Base-by-base conservation (phyloP, 768 basidiomycete species). In the Rhizopogon vulgaris region DNA sequence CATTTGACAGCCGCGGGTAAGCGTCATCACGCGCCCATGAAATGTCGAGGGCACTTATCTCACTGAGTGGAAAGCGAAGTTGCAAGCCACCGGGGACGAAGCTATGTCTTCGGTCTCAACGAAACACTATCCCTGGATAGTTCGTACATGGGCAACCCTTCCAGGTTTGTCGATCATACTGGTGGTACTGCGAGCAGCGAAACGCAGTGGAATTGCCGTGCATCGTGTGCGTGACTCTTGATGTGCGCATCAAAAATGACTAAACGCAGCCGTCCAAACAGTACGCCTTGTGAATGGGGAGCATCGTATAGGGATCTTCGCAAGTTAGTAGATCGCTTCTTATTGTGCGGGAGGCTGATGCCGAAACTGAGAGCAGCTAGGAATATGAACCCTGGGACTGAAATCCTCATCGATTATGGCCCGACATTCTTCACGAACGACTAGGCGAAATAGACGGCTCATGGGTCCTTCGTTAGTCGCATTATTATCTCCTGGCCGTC, bases 121-220 rank as follows among this genome's bases (percentile, higher is more conserved):
- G 39, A 61, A 0, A 62, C 64, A 0, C 58, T 75, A 27, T 69
- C 73, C 7, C 58, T 87, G n/a, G 87, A 90, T 60, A 70, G 78
- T 28, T 64, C 74, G 15, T 72, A 69, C 34, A 75, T 69, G 1
- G 86, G 84, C 4, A 88, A 88, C 52, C 71, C 74, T 38, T 72
- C 84, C n/a, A 73, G 85, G 12, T 88, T 81, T 57, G 79, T 89
- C 49, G 85, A 90, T 58, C 87, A 90, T 70, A 18, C 57, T 41
- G 43, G 34, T 53, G 46, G 56, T 41, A 15, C 62, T 68, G 3
- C 38, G 36, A 37, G 56, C 9, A 15, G 22, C 10, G 36, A 36
- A 34, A 54, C 30, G 14, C 56, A 32, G 22, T 56, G 49, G 11
- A 87, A 84, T 58, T 78, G 77, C 53, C 46, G 54, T 1, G 80